Percentiles rank a stretch among this genome's conserved stretches.
Conservation (phyloP, 306 rosid species). For the Prinsepia uniflora region DNA sequence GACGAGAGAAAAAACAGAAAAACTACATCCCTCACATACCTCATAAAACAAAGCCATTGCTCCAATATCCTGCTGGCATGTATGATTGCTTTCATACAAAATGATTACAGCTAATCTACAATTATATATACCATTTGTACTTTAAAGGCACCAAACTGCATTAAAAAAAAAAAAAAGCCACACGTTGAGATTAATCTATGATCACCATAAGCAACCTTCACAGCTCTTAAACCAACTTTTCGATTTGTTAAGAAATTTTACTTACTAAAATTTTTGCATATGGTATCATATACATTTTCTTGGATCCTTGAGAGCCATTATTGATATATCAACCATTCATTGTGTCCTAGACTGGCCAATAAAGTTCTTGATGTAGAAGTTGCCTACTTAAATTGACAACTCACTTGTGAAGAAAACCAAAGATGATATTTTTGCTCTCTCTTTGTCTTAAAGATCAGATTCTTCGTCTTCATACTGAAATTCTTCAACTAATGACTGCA, state of each 20-base stretch:
- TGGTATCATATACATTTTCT: not conserved
- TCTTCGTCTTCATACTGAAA: conserved; percentile 31
- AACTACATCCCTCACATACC: not conserved
- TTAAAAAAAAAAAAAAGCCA: conserved; percentile 9
- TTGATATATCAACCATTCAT: conserved; percentile 1
- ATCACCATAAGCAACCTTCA: not conserved
- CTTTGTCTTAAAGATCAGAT: conserved; percentile 26
- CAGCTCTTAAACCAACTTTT: not conserved
- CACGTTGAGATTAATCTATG: not conserved
- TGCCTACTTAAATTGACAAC: not conserved
- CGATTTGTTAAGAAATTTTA: not conserved
- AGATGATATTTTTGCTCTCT: conserved; percentile 20
- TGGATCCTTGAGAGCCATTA: conserved; percentile 15
- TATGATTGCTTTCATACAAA: not conserved
- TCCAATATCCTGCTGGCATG: conserved; percentile 5
- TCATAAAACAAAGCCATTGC: not conserved
- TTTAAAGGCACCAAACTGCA: not conserved
- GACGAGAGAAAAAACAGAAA: not conserved
- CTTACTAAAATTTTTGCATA: not conserved
- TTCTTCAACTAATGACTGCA: conserved; percentile 54
- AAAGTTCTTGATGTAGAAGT: no score
- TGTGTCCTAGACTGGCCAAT: conserved; percentile 6
- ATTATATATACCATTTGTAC: not conserved
- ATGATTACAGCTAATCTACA: not conserved
- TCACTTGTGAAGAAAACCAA: conserved; percentile 19